These are phyloP conservation scores for Botrytis elliptica DNA, from an alignment of 2,329 filamentous ascomycete species.

Conservation along the genomic window DNA sequence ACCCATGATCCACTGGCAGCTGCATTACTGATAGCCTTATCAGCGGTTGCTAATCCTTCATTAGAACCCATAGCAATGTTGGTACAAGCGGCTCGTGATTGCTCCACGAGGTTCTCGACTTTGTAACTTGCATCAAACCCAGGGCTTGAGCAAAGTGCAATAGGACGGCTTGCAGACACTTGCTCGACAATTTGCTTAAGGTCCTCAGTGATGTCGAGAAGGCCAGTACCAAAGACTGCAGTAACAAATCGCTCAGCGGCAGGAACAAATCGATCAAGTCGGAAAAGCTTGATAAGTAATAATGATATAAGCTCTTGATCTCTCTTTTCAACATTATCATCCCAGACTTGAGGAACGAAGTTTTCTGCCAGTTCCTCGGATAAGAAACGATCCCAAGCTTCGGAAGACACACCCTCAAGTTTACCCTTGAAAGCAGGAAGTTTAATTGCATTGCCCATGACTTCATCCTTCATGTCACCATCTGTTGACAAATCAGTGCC, in stretches of 20 bases:
- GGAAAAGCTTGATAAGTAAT: slow-evolving; percentile 88
- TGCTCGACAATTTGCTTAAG: slow-evolving; percentile 81
- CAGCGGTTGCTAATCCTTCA: slow-evolving; percentile 85
- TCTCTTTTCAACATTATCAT: slow-evolving; percentile 59
- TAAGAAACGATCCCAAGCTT: slow-evolving; percentile 79
- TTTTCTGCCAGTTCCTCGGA: slow-evolving; percentile 84
- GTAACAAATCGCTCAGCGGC: slow-evolving; percentile 87
- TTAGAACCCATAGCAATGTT: slow-evolving; percentile 99
- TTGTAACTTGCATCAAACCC: slow-evolving; percentile 99
- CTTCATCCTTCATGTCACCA: slow-evolving; percentile 61
- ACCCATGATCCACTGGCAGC: slow-evolving; percentile 94
- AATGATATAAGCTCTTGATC: slow-evolving; percentile 82
- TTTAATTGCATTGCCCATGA: slow-evolving; percentile 65
- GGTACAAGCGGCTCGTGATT: slow-evolving; percentile 77
- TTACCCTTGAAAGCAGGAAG: slow-evolving; percentile 72
- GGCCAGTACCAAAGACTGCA: slow-evolving; percentile 76
- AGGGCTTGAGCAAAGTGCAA: slow-evolving; percentile 89
- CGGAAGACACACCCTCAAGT: slow-evolving; percentile 59
- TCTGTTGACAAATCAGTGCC: slow-evolving; percentile 77
- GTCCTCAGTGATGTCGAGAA: slow-evolving; percentile 84
- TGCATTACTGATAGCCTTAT: slow-evolving; percentile 92
- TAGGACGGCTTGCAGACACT: slow-evolving; percentile 79
- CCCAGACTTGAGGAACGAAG: slow-evolving; percentile 75
- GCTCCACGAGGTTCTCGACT: slow-evolving; percentile 90
- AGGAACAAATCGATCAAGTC: slow-evolving; percentile 92